Base-by-base conservation (phyloP, 1,284 basidiomycete species). In the Baeospora myosura region DNA sequence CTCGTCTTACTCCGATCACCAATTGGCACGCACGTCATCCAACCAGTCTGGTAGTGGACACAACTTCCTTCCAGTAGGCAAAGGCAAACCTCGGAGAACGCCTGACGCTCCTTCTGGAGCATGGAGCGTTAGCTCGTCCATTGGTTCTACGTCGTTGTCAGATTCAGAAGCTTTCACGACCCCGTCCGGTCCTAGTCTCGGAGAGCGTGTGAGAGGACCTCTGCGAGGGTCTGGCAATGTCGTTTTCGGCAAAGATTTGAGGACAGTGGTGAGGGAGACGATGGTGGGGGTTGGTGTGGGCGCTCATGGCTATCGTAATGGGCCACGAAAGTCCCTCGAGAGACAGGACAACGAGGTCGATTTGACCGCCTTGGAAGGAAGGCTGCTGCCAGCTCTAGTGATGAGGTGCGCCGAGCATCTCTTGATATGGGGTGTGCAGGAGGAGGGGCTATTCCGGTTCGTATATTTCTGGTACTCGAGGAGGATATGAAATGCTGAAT, bases 381-480 rank as follows among this genome's bases (percentile, higher is more conserved):
- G 83, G 36, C 58, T 64, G 51, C 52, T 91, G 36, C 84, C 88
- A 34, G 85, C 82, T 0, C 63, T 91, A 31, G 79, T 87, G 17
- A 76, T 81, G 36, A 67, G 88, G 41, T 90, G 86, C 59, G 75
- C 84, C 4, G 81, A 90, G 55, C 88, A 92, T 64, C 59, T 92
- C 45, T 61, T 85, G 52, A 65, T 72, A 20, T 88, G 86, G 83
- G 88, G 88, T 35, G 60, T 87, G 11, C 76, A 85, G 54, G 88
- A 92, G 60, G 88, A 91, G 59, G 88, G 88, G 2, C 62, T 89
- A 35, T 89, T 89, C 57, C 75, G 85, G 84, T 86, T 52, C 48
- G 77, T 62, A 17, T 29, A 21, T 25, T 3, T 14, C 24, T 39
- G 5, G 22, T 41, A 48, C 54, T 37, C 66, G 74, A 43, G 67